phyloP scores from a whole-genome alignment of 2,329 filamentous ascomycete species.

The Paracorniculantispora psalliotae region DNA sequence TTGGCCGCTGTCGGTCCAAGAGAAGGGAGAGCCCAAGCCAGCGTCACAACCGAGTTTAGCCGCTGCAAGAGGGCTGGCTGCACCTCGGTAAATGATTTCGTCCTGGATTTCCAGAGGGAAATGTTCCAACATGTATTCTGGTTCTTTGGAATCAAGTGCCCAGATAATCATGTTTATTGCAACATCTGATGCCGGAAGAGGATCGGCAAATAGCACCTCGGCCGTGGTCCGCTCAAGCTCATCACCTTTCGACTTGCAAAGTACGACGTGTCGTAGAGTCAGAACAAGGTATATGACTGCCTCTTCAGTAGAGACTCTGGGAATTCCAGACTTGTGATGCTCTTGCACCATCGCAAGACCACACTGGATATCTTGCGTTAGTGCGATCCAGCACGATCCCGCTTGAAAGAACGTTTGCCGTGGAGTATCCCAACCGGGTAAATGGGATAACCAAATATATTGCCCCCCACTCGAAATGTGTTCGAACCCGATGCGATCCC shows the following conservation, averaged over 20 bases:
- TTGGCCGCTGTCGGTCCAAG: background rate
- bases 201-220: background rate
- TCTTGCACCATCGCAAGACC: background rate
- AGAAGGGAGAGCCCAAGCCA: background rate
- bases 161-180: constrained; percentile 19
- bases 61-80: background rate
- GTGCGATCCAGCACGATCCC: background rate
- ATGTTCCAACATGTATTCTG: background rate
- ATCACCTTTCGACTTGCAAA: too few species aligned
- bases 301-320: too few species aligned
- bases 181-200: constrained; percentile 2
- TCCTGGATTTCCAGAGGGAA: background rate
- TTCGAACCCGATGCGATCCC: background rate
- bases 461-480: background rate
- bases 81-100: background rate
- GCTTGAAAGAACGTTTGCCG: too few species aligned
- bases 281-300: too few species aligned
- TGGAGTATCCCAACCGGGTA: too few species aligned
- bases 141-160: background rate
- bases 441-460: too few species aligned
- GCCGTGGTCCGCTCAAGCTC: background rate
- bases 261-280: too few species aligned
- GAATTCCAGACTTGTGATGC: background rate
- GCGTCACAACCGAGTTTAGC: background rate
- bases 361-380: background rate